Base-by-base conservation (phyloP, 73 alveolate species). In the Uronychia setigera region DNA sequence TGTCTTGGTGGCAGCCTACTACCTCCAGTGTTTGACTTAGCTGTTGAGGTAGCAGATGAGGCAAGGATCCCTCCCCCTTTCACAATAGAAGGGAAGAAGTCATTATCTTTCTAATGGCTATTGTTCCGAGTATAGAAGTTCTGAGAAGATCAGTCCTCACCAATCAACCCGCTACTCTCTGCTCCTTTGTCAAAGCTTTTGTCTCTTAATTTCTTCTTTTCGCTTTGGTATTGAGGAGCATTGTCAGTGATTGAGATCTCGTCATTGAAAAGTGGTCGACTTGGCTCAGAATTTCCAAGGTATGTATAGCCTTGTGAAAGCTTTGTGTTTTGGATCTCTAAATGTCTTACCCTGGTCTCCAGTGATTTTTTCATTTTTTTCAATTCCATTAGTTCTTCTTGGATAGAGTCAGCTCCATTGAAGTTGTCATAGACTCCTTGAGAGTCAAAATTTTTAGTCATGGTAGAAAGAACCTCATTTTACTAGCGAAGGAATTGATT, bases 401-500 rank as follows among this genome's bases (percentile, higher is more conserved):
- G 88, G 77, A 90, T 35, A 14, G 67, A 80, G 30, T 84, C 89
- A n/a, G 85, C 82, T 26, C 88, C 92, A 29, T 46, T 58, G 67
- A 19, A 5, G 19, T 46, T 46, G n/a, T 46, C 67, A 46, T 46
- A 46, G n/a, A 19, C 67, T 46, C 19, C 67, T 46, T 46, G n/a
- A 5, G 19, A 46, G 19, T 46, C 19, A 5, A 46, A 46, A 46
- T 46, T 46, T 19, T 46, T 46, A 11, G 67, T 58, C 0, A 82
- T 82, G 0, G 59, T 60, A n/a, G 60, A 82, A 0, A 91, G 81
- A 11, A 91, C 80, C 31, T 91, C 96, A 0, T 83, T 60, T 75
- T 92, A 28, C 31, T 91, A 91, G 30, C 93, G 29, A 29, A 91
- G 77, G 67, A 76, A 75, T 59, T 91, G 77, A 35, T 86, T 86